Evolutionary conservation across 371 early-diverging fungal genomes (phyloP).

Genomic region (Modicella reniformis): DNA sequence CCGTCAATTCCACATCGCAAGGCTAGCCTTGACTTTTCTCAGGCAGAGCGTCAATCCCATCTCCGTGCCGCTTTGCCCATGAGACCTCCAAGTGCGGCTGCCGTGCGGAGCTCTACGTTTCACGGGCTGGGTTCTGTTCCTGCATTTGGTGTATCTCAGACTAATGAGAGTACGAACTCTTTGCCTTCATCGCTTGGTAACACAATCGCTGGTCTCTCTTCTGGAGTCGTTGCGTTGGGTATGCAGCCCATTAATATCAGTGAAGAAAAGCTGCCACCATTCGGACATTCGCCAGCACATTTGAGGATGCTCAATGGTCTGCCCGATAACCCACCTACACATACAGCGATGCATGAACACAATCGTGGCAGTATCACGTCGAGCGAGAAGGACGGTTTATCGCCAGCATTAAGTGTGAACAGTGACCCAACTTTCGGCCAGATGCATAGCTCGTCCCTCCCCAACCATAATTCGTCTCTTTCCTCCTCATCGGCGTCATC

Average conservation of each 20-base stretch:
- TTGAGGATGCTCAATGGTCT: constrained; percentile 39
- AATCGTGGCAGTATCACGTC: constrained; percentile 26
- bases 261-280: constrained; percentile 50
- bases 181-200: constrained; percentile 12
- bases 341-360: constrained; percentile 9
- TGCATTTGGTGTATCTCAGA: constrained; percentile 1
- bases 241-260: constrained; percentile 51
- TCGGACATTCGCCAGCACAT: constrained; percentile 50
- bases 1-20: constrained; percentile 51
- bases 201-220: constrained; percentile 17
- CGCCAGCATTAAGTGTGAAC: constrained; percentile 36
- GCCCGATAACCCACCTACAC: constrained; percentile 9
- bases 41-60: constrained; percentile 36
- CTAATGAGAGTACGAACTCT: constrained; percentile 5
- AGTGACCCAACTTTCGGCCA: constrained; percentile 37
- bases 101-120: constrained; percentile 47
- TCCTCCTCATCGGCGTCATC: constrained; percentile 37
- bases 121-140: constrained; percentile 35
- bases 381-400: constrained; percentile 37
- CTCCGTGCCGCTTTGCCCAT: constrained; percentile 42
- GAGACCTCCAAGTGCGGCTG: constrained; percentile 50
- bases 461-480: constrained; percentile 24
- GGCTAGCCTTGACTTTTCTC: constrained; percentile 50
- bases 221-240: constrained; percentile 26
- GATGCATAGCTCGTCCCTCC: constrained; percentile 6